Evolutionary conservation across 169 alveolate genomes (phyloP), one percentile per base, ranked within the genome.

Genomic region (Eimeria acervulina): DNA sequence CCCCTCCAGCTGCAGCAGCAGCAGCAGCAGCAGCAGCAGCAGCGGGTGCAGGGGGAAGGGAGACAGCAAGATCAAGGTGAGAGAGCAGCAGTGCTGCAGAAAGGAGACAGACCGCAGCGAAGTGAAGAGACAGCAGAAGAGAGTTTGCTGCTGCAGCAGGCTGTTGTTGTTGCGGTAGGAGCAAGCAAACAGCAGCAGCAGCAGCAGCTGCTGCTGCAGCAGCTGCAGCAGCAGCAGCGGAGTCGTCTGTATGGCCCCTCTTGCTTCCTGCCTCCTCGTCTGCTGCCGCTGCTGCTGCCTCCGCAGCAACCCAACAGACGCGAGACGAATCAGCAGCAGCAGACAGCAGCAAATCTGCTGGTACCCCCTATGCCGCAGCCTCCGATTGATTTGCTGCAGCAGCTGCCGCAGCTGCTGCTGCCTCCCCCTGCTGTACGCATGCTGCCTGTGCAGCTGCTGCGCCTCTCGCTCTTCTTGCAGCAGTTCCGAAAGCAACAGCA

Each of bases 1-100:
- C 55, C 84, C 26, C 55, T 47, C 19, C 55, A 47, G 91, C 63
- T 8, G 91, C 91, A 81, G 38, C 91, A 81, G 70, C 91, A 47
- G 68, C 91, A 19, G 63, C 15, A 23, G 70, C 72, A 81, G 91
- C 78, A 84, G 70, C 76, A 47, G 61, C 42, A 31, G 55, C 55
- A 7, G 55, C 55, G 12, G 55, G 19, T 7, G 55, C 55, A 47
- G 55, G 55, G 55, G 19, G 76, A 13, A 28, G 47, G 12, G 19
- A 72, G 28, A 6, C 38, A 47, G 12, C 19, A 47, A 12, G 19
- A 47, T 5, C 19, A 47, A 12, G 12, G 55, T 5, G 55, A 47
- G 12, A 47, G 55, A 47, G 55, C 5, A 47, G 55, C 5, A 5
- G 55, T 7, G 55, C 55, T 7, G 55, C 55, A 12, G 55, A n/a